Conservation (phyloP, 257 asterid genomes). For the Buddleja alternifolia region DNA sequence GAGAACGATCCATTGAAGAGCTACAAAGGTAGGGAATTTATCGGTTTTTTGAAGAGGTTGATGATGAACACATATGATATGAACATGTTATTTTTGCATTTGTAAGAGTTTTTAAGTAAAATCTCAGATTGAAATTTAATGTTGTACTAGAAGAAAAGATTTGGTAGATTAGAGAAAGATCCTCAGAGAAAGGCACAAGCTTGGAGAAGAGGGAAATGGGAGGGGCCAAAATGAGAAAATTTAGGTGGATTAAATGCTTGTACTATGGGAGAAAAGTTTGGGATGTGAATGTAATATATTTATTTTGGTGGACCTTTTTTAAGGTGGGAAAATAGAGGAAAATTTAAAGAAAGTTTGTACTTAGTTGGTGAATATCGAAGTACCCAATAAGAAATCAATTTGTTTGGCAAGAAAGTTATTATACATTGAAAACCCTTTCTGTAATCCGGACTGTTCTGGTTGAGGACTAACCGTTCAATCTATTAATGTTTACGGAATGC, state of each 20-base stretch:
- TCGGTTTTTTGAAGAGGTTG: constrained; percentile 30
- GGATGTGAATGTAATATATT: constrained; percentile 30
- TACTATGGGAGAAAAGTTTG: constrained; percentile 25
- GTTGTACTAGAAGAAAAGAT: constrained; percentile 6
- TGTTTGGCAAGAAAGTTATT: constrained; percentile 44
- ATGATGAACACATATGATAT: constrained; percentile 31
- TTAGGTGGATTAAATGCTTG: constrained; percentile 50
- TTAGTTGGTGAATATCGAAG: constrained; percentile 44
- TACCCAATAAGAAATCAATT: constrained; percentile 27
- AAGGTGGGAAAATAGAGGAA: constrained; percentile 33
- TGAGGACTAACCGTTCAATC: too few relatives aligned
- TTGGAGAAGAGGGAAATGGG: constrained; percentile 18
- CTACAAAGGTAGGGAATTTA: constrained; percentile 7
- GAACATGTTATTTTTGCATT: constrained; percentile 25
- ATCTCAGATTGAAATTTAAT: constrained; percentile 26
- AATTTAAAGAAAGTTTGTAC: background rate
- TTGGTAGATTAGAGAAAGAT: constrained; percentile 24
- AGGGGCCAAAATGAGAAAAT: constrained; percentile 33
- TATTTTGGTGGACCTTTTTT: constrained; percentile 23
- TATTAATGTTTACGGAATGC: too few relatives aligned
- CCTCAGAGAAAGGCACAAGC: constrained; percentile 22
- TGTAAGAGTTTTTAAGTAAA: background rate
- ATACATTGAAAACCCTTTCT: background rate
- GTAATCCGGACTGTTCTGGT: background rate
- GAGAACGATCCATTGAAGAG: constrained; percentile 45